These are phyloP conservation scores for Margaritispora aquatica DNA, from an alignment of 495 filamentous ascomycete genomes.

Conservation along the genomic window DNA sequence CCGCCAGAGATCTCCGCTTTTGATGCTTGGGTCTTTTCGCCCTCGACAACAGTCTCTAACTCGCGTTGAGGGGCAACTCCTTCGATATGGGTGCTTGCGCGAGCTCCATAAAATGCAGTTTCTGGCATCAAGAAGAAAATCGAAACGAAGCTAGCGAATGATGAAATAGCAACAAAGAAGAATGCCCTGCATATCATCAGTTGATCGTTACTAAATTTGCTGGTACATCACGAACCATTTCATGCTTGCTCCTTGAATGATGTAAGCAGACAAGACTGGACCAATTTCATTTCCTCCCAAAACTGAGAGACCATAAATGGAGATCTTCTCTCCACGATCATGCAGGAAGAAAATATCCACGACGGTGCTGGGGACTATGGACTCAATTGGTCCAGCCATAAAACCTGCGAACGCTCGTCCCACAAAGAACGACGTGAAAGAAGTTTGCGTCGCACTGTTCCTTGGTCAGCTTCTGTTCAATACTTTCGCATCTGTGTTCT, in stretches of 20 bases:
- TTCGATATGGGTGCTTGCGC: background rate
- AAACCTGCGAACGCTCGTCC: slow-evolving; percentile 9
- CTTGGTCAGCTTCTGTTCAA: background rate
- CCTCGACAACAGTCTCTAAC: background rate
- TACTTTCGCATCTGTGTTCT: background rate
- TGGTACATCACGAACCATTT: background rate
- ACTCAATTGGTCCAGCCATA: slow-evolving; percentile 12
- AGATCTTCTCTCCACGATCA: slow-evolving; percentile 12
- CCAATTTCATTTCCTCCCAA: slow-evolving; percentile 11
- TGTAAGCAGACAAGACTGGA: slow-evolving; percentile 8
- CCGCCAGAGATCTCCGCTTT: background rate
- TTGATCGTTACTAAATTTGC: background rate
- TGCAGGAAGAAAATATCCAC: slow-evolving; percentile 12
- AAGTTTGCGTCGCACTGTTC: background rate
- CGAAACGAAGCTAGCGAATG: background rate
- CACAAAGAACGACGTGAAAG: slow-evolving; percentile 6
- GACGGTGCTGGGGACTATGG: slow-evolving; percentile 9
- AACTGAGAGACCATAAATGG: slow-evolving; percentile 9
- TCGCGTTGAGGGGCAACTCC: background rate
- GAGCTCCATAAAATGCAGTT: background rate
- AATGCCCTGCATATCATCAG: background rate
- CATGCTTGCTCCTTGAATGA: slow-evolving; percentile 6
- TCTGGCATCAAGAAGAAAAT: slow-evolving; percentile 6
- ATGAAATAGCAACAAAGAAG: background rate
- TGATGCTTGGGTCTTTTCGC: background rate